Base-by-base conservation (phyloP, 805 yeast species). In the Pichia insulana region DNA sequence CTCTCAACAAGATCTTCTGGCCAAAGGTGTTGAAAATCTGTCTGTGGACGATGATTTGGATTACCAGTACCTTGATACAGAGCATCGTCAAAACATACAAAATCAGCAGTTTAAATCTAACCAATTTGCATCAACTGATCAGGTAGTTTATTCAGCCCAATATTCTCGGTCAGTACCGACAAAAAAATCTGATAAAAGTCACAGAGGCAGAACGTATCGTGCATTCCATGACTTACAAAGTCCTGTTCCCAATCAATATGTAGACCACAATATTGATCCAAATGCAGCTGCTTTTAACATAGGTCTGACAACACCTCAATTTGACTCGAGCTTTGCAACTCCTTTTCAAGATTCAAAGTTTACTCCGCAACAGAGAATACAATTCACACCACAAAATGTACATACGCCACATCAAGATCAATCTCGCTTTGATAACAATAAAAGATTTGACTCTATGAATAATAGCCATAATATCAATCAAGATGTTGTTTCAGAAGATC, bases 271-370 rank as follows among this genome's bases (percentile, higher is more conserved):
- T 10, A 56, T 61, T 30, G 64, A 60, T 44, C 63, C 63, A 4
- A 60, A 57, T 42, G 58, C 53, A 6, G 65, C 64, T 10, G 63
- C 63, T 8, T 46, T 51, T 40, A 52, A 56, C 34, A 53, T 55
- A n/a, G 64, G 64, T 10, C 41, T 55, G 46, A 25, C 34, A 7
- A 34, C 45, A 9, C 53, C 51, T 5, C 37, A 25, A 28, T 15
- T 4, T 25, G 8, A 2, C 10, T 22, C 18, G 26, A 36, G 9
- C n/a, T 11, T 9, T 8, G 15, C 11, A 32, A 32, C 22, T 32
- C 35, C 35, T 32, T 16, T 32, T 7, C 25, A 22, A 22, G 8
- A 22, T 22, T 6, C 25, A 22, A 5, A 22, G 25, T 22, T 22
- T 8, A 22, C 25, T 6, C 25, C 25, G 8, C 25, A 22, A 8